phyloP scores from a whole-genome alignment of 2,329 filamentous ascomycete species.

The Penicillium hesseltinei region DNA sequence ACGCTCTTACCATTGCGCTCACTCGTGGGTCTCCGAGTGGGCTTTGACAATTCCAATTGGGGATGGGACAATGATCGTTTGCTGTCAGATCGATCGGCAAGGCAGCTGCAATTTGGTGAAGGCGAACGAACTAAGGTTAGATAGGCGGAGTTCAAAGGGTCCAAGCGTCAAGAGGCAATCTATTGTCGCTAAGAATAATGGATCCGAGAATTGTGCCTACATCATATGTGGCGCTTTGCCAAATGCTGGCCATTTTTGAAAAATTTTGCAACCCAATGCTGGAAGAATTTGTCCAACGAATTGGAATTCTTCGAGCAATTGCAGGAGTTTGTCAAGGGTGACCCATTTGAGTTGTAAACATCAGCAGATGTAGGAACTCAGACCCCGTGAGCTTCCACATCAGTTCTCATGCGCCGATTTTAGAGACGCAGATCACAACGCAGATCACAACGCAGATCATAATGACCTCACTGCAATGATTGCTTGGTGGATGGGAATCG shows the following conservation, averaged over 20 bases:
- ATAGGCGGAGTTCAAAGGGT: not conserved
- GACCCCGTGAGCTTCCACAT: not conserved
- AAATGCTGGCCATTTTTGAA: not conserved
- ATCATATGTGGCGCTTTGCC: not conserved
- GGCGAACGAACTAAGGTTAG: not conserved
- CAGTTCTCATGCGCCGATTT: not conserved
- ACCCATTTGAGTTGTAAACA: not conserved
- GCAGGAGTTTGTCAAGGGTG: not conserved
- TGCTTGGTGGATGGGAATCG: not conserved
- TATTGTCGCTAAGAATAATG: not conserved
- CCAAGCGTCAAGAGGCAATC: not conserved
- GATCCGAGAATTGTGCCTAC: not conserved
- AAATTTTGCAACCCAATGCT: not conserved
- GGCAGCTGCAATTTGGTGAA: not conserved
- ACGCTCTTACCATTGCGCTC: not conserved
- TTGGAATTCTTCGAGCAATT: not conserved
- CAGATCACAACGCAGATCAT: not conserved
- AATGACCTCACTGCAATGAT: not conserved
- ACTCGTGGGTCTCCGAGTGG: not conserved
- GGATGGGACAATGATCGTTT: not conserved
- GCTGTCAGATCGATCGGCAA: conserved; percentile 1
- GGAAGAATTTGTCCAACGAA: not conserved
- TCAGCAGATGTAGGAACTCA: not conserved
- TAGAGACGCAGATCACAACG: not conserved
- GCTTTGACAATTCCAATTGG: not conserved